phyloP scores from a whole-genome alignment of 768 basidiomycete genomes.

The Kwoniella botswanensis region DNA sequence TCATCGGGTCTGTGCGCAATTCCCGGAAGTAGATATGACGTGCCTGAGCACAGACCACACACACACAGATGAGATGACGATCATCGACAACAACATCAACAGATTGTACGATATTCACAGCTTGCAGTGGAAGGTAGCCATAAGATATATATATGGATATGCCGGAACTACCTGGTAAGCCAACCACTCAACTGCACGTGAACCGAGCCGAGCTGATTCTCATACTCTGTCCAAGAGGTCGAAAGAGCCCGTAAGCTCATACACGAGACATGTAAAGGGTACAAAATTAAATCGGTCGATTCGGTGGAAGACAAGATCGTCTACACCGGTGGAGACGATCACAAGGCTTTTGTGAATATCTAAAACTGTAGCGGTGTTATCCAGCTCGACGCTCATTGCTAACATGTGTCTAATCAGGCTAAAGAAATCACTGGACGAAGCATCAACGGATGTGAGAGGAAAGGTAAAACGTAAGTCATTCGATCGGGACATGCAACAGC shows the following conservation, averaged over 20 bases:
- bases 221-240: conserved; percentile 63
- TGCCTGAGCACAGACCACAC: too few relatives aligned
- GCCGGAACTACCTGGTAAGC: conserved; percentile 67
- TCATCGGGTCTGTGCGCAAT: too few relatives aligned
- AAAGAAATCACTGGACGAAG: conserved; percentile 62
- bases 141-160: conserved; percentile 48
- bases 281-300: conserved; percentile 66
- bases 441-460: conserved; percentile 53
- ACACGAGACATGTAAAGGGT: conserved; percentile 64
- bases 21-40: too few relatives aligned
- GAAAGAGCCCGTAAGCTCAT: conserved; percentile 70
- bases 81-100: too few relatives aligned
- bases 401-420: conserved; percentile 59
- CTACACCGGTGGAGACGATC: conserved; percentile 64
- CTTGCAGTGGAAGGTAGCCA: neutral
- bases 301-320: conserved; percentile 69
- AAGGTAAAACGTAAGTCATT: conserved; percentile 56
- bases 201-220: conserved; percentile 7
- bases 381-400: neutral
- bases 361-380: too few relatives aligned
- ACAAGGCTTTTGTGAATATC: conserved; percentile 68
- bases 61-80: too few relatives aligned
- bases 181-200: neutral
- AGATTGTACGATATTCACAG: too few relatives aligned
- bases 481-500: neutral